Evolutionary conservation across 2,329 filamentous ascomycete species (phyloP), one percentile per base, ranked within the genome.

Genomic region (Myriosclerotinia duriaeana): DNA sequence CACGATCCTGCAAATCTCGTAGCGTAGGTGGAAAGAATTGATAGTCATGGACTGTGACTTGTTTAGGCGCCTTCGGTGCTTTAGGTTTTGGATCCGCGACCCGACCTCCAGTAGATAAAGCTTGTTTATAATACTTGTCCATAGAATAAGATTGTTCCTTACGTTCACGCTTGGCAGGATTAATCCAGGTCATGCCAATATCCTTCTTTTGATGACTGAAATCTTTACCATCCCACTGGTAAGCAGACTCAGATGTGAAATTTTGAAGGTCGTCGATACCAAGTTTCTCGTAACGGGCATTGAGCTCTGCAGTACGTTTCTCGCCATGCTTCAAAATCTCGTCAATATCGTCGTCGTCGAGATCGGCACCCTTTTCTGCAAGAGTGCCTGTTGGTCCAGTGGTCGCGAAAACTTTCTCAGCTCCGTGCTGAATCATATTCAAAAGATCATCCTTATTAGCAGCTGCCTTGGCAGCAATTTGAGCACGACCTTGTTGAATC

Each of bases 71-170:
- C 66, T 93, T 88, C n/a, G 95, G 96, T 26, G 95, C 92, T 79
- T 97, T 97, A 11, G 94, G 93, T 78, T 97, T 97, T 36, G 91
- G 85, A 69, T 97, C 93, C 50, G 92, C 88, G 34, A 88, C 89
- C 55, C 88, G 85, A 46, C 89, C 87, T 78, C 92, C 88, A 64
- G 91, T 95, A 46, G 86, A 90, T 75, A 99, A 85, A 12, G 93
- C 92, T 74, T 96, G 89, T 71, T 94, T 90, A 80, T 98, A 99
- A 80, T 99, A 99, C 78, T 97, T 96, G 78, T 99, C 96, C 82
- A 99, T 97, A 0, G 94, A 97, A 77, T 99, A 99, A 6, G 92
- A 93, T 77, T 97, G 93, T 76, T 98, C 94, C 78, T 98, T 99
- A 74, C 95, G 91, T 80, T 99, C 96, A 78, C 95, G 93, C 83